A percentile compares a stretch with the other conserved stretches of the same genome.
Conservation (phyloP, 2,329 filamentous ascomycete species). For the Alternaria conjuncta region DNA sequence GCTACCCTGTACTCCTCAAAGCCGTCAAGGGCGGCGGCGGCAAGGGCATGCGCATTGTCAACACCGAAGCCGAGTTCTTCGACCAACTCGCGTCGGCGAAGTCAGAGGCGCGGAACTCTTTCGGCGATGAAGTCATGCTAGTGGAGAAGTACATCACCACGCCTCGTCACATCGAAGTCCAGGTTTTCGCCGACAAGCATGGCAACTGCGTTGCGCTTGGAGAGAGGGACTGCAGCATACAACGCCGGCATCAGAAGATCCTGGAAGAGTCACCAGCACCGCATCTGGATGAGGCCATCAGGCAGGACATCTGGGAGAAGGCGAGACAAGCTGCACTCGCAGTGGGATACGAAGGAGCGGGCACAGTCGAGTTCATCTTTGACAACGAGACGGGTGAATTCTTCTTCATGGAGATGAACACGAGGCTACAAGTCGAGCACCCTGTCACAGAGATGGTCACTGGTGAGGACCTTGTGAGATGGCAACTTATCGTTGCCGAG, state of each 20-base stretch:
- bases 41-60: constrained; percentile 73
- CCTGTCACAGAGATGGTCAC: constrained; percentile 87
- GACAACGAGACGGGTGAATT: constrained; percentile 70
- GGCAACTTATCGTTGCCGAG: constrained; percentile 89
- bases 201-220: constrained; percentile 69
- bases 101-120: constrained; percentile 68
- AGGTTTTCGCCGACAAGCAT: constrained; percentile 70
- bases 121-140: constrained; percentile 70
- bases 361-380: constrained; percentile 73
- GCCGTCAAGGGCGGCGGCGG: constrained; percentile 70
- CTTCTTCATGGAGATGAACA: constrained; percentile 77
- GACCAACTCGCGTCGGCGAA: constrained; percentile 69
- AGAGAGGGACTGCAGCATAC: constrained; percentile 71
- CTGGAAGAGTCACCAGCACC: constrained; percentile 71
- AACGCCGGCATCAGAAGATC: constrained; percentile 70
- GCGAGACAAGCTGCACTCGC: constrained; percentile 68
- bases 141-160: constrained; percentile 73
- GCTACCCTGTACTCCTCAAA: constrained; percentile 69
- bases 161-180: constrained; percentile 70
- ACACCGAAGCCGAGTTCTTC: constrained; percentile 63
- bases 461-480: constrained; percentile 82
- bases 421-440: constrained; percentile 93
- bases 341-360: constrained; percentile 69
- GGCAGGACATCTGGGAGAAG: constrained; percentile 70
- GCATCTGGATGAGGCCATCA: constrained; percentile 63